phyloP scores from a whole-genome alignment of 176 grass and related monocot species.

The Hsuehochloa calcarea region DNA sequence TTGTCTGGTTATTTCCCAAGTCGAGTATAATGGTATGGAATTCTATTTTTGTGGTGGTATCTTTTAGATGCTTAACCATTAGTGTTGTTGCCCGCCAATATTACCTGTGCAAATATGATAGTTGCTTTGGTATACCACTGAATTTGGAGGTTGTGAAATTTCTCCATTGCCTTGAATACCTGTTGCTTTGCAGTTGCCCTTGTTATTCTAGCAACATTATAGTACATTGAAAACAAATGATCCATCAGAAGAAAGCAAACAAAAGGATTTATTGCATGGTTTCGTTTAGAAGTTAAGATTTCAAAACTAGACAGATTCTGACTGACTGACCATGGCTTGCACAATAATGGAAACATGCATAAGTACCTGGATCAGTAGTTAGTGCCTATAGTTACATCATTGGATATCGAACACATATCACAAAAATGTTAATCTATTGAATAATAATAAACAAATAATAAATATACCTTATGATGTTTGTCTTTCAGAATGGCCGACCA shows the following conservation, averaged over 20 bases:
- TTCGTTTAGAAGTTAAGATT: no score
- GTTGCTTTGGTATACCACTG: background rate
- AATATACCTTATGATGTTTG: no score
- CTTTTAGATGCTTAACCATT: background rate
- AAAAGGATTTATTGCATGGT: background rate
- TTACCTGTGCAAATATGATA: background rate
- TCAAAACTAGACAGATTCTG: no score
- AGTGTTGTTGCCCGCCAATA: background rate
- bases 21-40: background rate
- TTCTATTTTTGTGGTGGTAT: background rate
- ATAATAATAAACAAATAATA: no score
- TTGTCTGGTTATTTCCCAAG: no score
- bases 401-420: no score
- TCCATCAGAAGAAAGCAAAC: background rate
- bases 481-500: no score
- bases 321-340: no score
- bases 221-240: background rate
- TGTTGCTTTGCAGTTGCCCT: background rate
- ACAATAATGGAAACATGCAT: no score
- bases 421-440: no score
- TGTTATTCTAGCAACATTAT: background rate
- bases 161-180: background rate
- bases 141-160: background rate
- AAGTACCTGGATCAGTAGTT: no score
- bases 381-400: no score